A percentile compares a stretch with the other conserved stretches of the same genome.
Conservation (phyloP, 2,329 filamentous ascomycete genomes). For the Tolypocladium tundrense region DNA sequence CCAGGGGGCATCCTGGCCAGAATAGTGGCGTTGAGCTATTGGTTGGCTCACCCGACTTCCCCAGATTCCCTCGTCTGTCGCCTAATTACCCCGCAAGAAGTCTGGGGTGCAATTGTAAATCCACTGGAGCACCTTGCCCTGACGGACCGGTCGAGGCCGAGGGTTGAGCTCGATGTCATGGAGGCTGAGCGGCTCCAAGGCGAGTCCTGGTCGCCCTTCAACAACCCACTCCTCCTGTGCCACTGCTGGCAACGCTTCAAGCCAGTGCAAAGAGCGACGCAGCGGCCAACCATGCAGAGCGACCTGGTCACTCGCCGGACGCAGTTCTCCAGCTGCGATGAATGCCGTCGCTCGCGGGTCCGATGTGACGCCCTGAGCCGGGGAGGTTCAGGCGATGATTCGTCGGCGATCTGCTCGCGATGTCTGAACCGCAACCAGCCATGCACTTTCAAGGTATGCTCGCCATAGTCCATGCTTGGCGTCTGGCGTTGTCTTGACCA, state of each 20-base stretch:
- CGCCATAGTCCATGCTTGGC: no score
- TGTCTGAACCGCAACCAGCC: constrained; percentile 22
- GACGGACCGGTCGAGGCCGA: not conserved
- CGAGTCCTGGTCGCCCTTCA: not conserved
- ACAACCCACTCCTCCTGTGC: not conserved
- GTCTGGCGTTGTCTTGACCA: not conserved
- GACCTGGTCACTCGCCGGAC: constrained; percentile 16
- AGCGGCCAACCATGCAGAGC: constrained; percentile 5
- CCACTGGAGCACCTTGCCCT: not conserved
- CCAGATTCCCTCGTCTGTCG: no score
- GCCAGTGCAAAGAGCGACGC: no score
- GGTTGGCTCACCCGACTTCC: no score
- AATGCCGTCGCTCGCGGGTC: constrained; percentile 19
- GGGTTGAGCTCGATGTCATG: not conserved
- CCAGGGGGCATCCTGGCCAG: no score
- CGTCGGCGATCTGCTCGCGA: constrained; percentile 59
- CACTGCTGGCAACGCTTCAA: not conserved
- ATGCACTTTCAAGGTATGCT: constrained; percentile 20
- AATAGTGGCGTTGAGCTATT: no score
- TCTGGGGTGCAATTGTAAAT: not conserved
- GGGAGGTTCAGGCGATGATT: constrained; percentile 43
- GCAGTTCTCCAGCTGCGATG: constrained; percentile 24
- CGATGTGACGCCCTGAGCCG: constrained; percentile 16
- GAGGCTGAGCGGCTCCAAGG: not conserved
- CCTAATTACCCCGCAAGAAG: not conserved